phyloP scores from a whole-genome alignment of 2,329 filamentous ascomycete genomes.

The Botrytis fabae region DNA sequence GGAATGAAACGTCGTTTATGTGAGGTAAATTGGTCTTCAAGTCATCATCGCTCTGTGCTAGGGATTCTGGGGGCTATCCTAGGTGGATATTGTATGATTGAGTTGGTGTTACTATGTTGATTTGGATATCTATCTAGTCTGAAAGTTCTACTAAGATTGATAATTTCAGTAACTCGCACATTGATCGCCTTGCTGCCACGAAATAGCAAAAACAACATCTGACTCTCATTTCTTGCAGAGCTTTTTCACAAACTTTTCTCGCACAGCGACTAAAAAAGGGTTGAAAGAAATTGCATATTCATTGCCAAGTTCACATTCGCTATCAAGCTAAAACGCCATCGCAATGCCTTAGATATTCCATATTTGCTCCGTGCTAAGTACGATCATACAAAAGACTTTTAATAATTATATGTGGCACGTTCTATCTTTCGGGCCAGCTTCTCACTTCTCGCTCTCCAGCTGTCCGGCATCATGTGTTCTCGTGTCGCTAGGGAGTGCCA shows the following conservation, averaged over 20 bases:
- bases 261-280: not conserved
- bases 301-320: not conserved
- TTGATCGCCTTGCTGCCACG: no score
- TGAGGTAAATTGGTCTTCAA: no score
- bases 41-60: no score
- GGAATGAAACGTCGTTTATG: no score
- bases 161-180: no score
- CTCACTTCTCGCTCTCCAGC: constrained; percentile 13
- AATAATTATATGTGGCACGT: no score
- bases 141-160: no score
- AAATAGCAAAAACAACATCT: not conserved
- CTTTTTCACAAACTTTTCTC: not conserved
- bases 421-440: not conserved
- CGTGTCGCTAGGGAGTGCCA: constrained; percentile 8
- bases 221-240: not conserved
- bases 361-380: not conserved
- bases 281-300: not conserved
- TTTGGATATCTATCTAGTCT: no score
- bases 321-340: not conserved
- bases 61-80: no score
- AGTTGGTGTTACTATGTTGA: no score
- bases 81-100: no score
- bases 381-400: not conserved
- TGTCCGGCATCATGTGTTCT: constrained; percentile 18
- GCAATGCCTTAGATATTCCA: not conserved